A percentile compares a stretch with the other conserved stretches of the same genome.
phyloP scores from a whole-genome alignment of 495 filamentous ascomycete genomes.

The Neurospora sp. region DNA sequence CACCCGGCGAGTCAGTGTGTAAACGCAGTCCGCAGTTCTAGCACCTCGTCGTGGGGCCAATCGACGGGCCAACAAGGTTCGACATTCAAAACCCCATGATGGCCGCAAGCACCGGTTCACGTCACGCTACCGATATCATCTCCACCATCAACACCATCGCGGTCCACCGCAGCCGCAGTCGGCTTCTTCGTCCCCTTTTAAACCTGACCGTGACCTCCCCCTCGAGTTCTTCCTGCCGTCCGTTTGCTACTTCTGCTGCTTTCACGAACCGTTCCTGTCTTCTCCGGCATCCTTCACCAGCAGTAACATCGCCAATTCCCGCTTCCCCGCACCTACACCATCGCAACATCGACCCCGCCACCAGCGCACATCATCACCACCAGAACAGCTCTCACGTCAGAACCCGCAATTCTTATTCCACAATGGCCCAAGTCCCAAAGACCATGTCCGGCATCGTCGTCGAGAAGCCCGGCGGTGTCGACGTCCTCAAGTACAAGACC shows the following conservation, averaged over 20 bases:
- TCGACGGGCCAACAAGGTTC: neutral
- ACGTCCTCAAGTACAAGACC: conserved; percentile 66
- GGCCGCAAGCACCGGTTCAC: neutral
- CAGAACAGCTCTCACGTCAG: no score
- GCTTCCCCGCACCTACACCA: neutral
- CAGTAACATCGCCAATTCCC: neutral
- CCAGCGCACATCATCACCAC: no score
- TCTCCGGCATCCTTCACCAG: neutral
- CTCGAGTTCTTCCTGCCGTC: neutral
- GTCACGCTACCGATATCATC: neutral
- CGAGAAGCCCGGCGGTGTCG: conserved; percentile 64
- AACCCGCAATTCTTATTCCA: neutral
- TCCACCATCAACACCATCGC: neutral
- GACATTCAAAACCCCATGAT: neutral
- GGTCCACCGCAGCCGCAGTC: neutral
- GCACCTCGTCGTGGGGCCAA: neutral
- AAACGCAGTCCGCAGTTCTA: neutral
- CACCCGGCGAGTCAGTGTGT: neutral
- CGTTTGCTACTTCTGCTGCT: neutral
- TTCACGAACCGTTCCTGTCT: neutral
- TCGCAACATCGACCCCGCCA: neutral
- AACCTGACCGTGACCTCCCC: neutral
- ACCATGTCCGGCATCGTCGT: conserved; percentile 72
- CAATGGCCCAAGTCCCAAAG: conserved; percentile 27
- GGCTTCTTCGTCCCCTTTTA: neutral